Conservation (phyloP, 306 rosid genomes). For the Pyrus bretschneideri region DNA sequence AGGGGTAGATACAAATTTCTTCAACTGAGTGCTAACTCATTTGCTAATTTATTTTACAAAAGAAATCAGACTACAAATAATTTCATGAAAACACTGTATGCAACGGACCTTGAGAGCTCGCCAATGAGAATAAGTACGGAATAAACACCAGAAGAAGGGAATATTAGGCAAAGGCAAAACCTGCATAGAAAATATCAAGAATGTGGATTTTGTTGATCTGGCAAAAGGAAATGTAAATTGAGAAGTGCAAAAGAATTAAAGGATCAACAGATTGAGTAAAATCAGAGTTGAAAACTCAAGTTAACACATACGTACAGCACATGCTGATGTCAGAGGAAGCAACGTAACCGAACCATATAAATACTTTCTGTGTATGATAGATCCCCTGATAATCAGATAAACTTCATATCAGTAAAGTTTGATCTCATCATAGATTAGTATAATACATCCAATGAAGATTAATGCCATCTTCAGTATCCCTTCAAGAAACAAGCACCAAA, state of each 20-base stretch:
- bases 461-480: background rate
- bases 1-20: background rate
- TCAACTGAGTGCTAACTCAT: background rate
- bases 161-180: constrained; percentile 87
- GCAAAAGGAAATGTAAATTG: background rate
- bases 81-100: constrained; percentile 5
- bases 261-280: background rate
- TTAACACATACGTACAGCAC: constrained; percentile 58
- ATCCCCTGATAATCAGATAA: constrained; percentile 56
- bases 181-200: constrained; percentile 35
- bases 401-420: constrained; percentile 6
- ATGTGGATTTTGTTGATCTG: constrained; percentile 5
- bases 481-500: background rate
- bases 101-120: constrained; percentile 75
- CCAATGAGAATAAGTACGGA: constrained; percentile 89
- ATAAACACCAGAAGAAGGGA: constrained; percentile 80
- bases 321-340: constrained; percentile 73
- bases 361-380: constrained; percentile 62
- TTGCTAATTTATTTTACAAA: background rate
- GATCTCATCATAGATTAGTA: background rate
- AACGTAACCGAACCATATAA: constrained; percentile 61
- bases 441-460: background rate
- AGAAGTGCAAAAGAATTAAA: constrained; percentile 6
- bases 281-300: background rate
- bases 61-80: constrained; percentile 1